Base-by-base conservation (phyloP, 2,329 filamentous ascomycete species). In the Trichothecium sympodiale region DNA sequence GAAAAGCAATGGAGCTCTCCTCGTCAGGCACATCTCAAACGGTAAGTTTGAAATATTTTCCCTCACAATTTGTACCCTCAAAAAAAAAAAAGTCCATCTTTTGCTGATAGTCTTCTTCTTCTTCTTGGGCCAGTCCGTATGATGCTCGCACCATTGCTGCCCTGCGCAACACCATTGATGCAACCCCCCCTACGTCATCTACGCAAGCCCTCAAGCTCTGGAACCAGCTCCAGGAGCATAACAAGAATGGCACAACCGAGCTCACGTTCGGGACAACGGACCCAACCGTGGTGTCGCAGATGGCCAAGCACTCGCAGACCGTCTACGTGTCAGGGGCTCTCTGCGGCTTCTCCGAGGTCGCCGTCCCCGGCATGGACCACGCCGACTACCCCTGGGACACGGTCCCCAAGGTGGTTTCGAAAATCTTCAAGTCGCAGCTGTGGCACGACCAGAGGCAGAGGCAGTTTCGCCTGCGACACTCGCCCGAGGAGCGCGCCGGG, bases 381-480 rank as follows among this genome's bases (percentile, higher is more conserved):
- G 56, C 55, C n/a, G 60, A 63, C 38, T 62, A 62, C 35, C 59
- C 59, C 0, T 57, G 57, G 47, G 59, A 63, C 37, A 59, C 57
- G 1, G 58, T 62, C 1, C 60, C 59, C 8, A 59, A 57, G 36
- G 55, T 60, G 3, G 60, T 62, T 0, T 44, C 51, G 37, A 58
- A 59, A 41, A 51, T 62, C n/a, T 56, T 60, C 49, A 57, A 56
- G 17, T 52, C 53, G 8, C 57, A 61, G 38, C 44, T 56, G 8
- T 63, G 56, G 52, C 57, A 62, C 30, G 56, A 60, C 38, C 57
- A 62, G 46, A 43, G 59, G 1, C 60, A 63, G 36, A 46, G 47
- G 3, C 60, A 63, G 37, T 55, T 55, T 33, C 49, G 59, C 0
- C 46, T 61, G 38, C 44, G 49, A 4, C 47, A 57, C 31, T 29